phyloP scores from a whole-genome alignment of 2,329 filamentous ascomycete genomes.

The Aureobasidium pullulans region DNA sequence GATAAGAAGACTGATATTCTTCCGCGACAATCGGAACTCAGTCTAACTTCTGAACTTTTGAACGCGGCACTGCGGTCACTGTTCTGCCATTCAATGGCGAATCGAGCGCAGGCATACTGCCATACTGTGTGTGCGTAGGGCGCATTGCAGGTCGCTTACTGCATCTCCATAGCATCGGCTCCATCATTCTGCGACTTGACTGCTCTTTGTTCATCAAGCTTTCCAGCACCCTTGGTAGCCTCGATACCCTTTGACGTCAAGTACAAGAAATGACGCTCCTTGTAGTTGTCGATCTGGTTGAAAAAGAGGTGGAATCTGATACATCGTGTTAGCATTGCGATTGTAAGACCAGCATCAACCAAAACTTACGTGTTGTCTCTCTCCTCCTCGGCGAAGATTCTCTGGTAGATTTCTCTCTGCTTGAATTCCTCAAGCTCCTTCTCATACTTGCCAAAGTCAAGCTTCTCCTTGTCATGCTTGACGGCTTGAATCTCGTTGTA shows the following conservation, averaged over 20 bases:
- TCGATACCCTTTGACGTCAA: conserved; percentile 42
- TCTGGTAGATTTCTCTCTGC: conserved; percentile 80
- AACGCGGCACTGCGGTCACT: no score
- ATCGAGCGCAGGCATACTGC: neutral
- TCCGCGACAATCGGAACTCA: no score
- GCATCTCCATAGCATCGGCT: conserved; percentile 4
- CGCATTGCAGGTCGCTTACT: neutral
- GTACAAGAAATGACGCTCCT: conserved; percentile 41
- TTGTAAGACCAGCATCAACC: neutral
- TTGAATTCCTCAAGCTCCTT: conserved; percentile 82
- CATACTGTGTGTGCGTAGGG: neutral
- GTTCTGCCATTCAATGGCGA: neutral
- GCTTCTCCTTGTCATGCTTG: conserved; percentile 56
- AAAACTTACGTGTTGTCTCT: conserved; percentile 73
- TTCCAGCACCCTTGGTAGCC: conserved; percentile 28
- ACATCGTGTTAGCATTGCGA: neutral
- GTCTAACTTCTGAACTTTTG: neutral
- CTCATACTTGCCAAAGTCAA: conserved; percentile 74
- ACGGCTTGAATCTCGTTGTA: conserved; percentile 71
- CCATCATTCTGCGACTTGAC: conserved; percentile 2
- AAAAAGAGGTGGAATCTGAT: conserved; percentile 41
- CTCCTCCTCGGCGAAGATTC: conserved; percentile 86
- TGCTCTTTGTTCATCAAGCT: neutral
- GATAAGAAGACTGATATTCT: no score
- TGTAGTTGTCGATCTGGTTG: conserved; percentile 45